A percentile compares a stretch with the other conserved stretches of the same genome.
Evolutionary conservation across 2,329 filamentous ascomycete genomes (phyloP).

Genomic region (Cordyceps pruinosa): DNA sequence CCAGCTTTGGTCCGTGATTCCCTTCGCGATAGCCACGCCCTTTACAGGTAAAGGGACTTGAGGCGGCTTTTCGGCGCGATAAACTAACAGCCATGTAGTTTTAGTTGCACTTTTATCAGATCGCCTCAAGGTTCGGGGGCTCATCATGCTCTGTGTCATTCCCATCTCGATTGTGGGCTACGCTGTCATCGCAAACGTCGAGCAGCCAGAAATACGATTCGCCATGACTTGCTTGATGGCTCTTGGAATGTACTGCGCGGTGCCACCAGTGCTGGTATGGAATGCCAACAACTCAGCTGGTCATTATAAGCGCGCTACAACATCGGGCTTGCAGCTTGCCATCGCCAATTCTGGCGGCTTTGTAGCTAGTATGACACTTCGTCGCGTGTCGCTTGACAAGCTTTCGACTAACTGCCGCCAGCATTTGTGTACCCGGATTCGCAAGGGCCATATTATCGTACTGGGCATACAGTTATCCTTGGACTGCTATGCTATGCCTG

Average conservation of each 20-base stretch:
- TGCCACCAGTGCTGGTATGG: slow-evolving; percentile 59
- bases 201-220: slow-evolving; percentile 47
- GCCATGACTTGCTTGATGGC: slow-evolving; percentile 64
- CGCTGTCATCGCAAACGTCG: slow-evolving; percentile 52
- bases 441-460: slow-evolving; percentile 51
- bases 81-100: slow-evolving; percentile 24
- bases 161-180: slow-evolving; percentile 61
- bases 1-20: slow-evolving; percentile 58
- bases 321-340: slow-evolving; percentile 56
- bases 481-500: slow-evolving; percentile 54
- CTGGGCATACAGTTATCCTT: slow-evolving; percentile 55
- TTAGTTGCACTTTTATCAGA: slow-evolving; percentile 52
- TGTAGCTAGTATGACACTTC: slow-evolving; percentile 43
- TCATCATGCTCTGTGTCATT: slow-evolving; percentile 56
- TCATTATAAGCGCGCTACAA: slow-evolving; percentile 64
- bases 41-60: slow-evolving; percentile 36
- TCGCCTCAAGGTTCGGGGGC: slow-evolving; percentile 50
- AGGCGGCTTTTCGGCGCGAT: too few relatives aligned
- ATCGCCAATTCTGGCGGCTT: slow-evolving; percentile 63
- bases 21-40: slow-evolving; percentile 53
- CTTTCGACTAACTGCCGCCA: slow-evolving; percentile 14
- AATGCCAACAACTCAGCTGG: slow-evolving; percentile 61
- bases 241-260: slow-evolving; percentile 55
- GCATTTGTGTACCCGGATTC: slow-evolving; percentile 54
- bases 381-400: neutral